Conservation (phyloP, 345 rosid species). For the Gossypium arboreum region DNA sequence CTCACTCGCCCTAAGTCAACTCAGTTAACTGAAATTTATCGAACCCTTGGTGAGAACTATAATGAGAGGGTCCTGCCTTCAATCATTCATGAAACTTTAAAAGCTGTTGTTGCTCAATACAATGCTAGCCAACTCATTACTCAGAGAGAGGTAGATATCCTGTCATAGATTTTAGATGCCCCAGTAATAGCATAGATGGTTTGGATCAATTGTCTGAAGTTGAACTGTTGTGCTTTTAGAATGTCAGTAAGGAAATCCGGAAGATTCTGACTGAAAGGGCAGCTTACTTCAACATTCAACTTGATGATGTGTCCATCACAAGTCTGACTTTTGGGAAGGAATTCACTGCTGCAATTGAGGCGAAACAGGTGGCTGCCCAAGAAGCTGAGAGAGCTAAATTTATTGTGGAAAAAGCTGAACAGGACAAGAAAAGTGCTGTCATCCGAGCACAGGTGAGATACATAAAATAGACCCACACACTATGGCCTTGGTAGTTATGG, state of each 20-base stretch:
- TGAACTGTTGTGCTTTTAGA: slow-evolving; percentile 30
- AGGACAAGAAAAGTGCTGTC: slow-evolving; percentile 85
- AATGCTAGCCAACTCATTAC: slow-evolving; percentile 97
- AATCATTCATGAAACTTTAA: slow-evolving; percentile 85
- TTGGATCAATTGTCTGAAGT: background rate
- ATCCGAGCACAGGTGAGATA: slow-evolving; percentile 79
- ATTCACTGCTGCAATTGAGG: slow-evolving; percentile 93
- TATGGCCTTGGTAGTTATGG: background rate
- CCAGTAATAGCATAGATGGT: background rate
- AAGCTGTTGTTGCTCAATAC: slow-evolving; percentile 93
- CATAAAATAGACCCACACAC: background rate
- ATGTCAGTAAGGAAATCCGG: slow-evolving; percentile 83
- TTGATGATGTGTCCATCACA: slow-evolving; percentile 90
- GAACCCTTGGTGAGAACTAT: slow-evolving; percentile 78
- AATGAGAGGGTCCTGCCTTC: slow-evolving; percentile 87
- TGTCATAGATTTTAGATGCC: background rate
- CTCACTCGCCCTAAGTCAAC: slow-evolving; percentile 81
- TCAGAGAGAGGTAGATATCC: slow-evolving; percentile 68
- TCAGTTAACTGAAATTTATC: slow-evolving; percentile 69
- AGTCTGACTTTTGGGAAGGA: slow-evolving; percentile 85
- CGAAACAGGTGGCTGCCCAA: slow-evolving; percentile 93
- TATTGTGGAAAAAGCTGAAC: slow-evolving; percentile 92
- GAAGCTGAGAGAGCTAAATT: slow-evolving; percentile 95
- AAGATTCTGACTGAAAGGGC: slow-evolving; percentile 86
- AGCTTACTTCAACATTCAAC: slow-evolving; percentile 58